phyloP scores from a whole-genome alignment of 805 yeast genomes.

The Saccharomycopsis oosterbeekiorum region DNA sequence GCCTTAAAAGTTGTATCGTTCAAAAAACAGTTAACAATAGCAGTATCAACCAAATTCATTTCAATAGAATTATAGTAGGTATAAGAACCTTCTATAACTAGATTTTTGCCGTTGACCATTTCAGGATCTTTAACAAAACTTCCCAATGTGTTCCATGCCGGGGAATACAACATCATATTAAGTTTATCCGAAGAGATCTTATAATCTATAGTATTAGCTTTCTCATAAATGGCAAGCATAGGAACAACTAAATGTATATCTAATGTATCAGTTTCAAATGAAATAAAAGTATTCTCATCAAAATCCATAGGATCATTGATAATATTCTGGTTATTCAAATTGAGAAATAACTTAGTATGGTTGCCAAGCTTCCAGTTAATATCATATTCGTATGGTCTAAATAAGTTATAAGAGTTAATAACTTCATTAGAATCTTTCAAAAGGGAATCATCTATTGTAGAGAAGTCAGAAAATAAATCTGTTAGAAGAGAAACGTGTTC shows the following conservation, averaged over 20 bases:
- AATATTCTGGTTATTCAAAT: constrained; percentile 81
- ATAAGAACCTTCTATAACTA: constrained; percentile 55
- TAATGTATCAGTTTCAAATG: constrained; percentile 57
- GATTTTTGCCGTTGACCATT: constrained; percentile 59
- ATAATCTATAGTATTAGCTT: constrained; percentile 43
- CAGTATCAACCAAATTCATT: constrained; percentile 58
- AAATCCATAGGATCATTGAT: constrained; percentile 83
- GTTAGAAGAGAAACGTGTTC: constrained; percentile 72
- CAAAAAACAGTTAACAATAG: constrained; percentile 55
- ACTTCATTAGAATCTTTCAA: constrained; percentile 15
- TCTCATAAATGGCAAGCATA: constrained; percentile 40
- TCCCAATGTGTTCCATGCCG: constrained; percentile 85
- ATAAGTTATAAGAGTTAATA: constrained; percentile 56
- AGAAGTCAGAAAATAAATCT: constrained; percentile 70
- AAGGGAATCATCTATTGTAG: constrained; percentile 47
- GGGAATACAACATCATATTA: constrained; percentile 59
- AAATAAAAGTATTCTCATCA: constrained; percentile 65
- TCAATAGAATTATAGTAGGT: constrained; percentile 50
- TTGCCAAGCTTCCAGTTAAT: constrained; percentile 49
- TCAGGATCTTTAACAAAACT: constrained; percentile 54
- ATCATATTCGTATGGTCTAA: constrained; percentile 59
- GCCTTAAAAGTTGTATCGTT: constrained; percentile 57
- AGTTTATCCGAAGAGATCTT: constrained; percentile 46
- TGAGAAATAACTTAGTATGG: constrained; percentile 52
- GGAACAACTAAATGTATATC: constrained; percentile 46